Conservation (phyloP, 2,329 filamentous ascomycete species). For the Talaromyces rugulosus region DNA sequence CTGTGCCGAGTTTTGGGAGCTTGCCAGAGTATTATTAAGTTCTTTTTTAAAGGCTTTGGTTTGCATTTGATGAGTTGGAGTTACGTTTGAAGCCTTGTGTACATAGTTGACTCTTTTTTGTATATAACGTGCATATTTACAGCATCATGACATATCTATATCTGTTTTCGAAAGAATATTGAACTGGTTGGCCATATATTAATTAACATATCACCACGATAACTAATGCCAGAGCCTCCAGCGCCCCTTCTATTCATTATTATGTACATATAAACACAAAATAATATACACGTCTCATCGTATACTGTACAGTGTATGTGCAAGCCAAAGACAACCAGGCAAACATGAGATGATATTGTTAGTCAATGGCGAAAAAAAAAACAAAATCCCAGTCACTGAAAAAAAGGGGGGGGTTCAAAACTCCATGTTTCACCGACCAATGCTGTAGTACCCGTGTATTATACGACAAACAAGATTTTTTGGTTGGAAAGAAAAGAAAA, state of each 20-base stretch:
- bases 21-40: constrained; percentile 41
- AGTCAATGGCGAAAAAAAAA: neutral
- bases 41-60: constrained; percentile 6
- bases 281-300: constrained; percentile 13
- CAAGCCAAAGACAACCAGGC: neutral
- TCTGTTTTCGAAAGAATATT: neutral
- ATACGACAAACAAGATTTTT: neutral
- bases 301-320: constrained; percentile 13
- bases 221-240: neutral
- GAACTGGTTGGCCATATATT: neutral
- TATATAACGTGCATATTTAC: neutral
- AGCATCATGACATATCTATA: neutral
- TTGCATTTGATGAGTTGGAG: neutral
- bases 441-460: no score
- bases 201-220: no score
- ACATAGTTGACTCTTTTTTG: neutral
- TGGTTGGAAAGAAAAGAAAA: neutral
- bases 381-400: neutral
- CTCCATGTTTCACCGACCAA: neutral
- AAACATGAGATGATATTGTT: neutral
- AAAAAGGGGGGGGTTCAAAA: neutral
- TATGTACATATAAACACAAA: constrained; percentile 12
- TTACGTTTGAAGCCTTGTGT: neutral
- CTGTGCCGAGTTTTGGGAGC: constrained; percentile 42
- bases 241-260: neutral